These are phyloP conservation scores for Sungouiella thailandica DNA, from an alignment of 805 yeast species.

Conservation along the genomic window DNA sequence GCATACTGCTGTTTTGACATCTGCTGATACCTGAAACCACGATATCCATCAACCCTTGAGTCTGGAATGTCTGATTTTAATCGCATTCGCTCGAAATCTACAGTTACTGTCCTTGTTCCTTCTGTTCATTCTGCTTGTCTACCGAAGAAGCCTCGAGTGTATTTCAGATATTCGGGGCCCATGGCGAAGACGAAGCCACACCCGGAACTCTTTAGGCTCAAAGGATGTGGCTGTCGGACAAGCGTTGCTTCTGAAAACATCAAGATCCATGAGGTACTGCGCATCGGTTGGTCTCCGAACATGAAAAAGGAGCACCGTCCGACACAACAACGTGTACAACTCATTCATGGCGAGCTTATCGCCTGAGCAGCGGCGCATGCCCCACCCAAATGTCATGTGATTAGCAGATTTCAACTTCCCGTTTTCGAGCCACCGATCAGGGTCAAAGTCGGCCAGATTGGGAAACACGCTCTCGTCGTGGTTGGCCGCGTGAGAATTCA, in stretches of 20 bases:
- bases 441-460: slow-evolving; percentile 45
- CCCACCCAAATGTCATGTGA: slow-evolving; percentile 64
- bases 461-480: slow-evolving; percentile 47
- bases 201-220: slow-evolving; percentile 46
- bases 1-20: background rate
- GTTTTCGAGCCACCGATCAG: slow-evolving; percentile 47
- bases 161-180: slow-evolving; percentile 2
- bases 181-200: slow-evolving; percentile 12
- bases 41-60: too few species aligned
- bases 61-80: too few species aligned
- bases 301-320: slow-evolving; percentile 48
- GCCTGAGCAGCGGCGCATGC: slow-evolving; percentile 72
- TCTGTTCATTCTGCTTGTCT: too few species aligned
- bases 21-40: too few species aligned
- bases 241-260: slow-evolving; percentile 48
- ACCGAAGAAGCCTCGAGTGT: slow-evolving; percentile 1
- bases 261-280: slow-evolving; percentile 33
- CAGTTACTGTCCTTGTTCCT: too few species aligned
- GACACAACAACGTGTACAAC: slow-evolving; percentile 52
- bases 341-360: slow-evolving; percentile 59
- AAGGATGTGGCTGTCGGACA: slow-evolving; percentile 58
- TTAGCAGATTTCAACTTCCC: slow-evolving; percentile 7
- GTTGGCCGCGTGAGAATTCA: slow-evolving; percentile 70
- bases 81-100: too few species aligned
- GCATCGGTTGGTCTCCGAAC: slow-evolving; percentile 38